Evolutionary conservation across 1,139 yeast species (phyloP).

Genomic region (Yamadazyma songkhlaensis): DNA sequence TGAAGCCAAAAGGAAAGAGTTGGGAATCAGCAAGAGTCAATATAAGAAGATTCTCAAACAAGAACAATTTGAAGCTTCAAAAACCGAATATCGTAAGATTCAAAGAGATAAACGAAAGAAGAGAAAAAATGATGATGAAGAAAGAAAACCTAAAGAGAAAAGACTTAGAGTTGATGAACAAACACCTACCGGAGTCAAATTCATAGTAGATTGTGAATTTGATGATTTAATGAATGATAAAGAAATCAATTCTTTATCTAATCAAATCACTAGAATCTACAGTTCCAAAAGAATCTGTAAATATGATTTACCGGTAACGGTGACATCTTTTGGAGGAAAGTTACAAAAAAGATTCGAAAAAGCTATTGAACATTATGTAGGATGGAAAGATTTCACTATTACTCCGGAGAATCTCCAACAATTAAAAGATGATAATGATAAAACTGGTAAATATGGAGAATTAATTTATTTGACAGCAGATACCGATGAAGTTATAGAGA

Average conservation of each 20-base stretch:
- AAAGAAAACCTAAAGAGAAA: constrained; percentile 22
- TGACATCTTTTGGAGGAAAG: constrained; percentile 54
- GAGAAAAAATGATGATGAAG: constrained; percentile 15
- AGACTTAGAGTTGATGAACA: constrained; percentile 40
- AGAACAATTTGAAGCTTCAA: constrained; percentile 61
- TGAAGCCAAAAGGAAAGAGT: constrained; percentile 11
- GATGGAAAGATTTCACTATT: constrained; percentile 67
- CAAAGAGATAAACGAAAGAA: constrained; percentile 55
- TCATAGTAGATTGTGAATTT: constrained; percentile 83
- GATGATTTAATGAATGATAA: constrained; percentile 83
- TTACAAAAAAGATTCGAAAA: constrained; percentile 68
- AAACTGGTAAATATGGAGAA: constrained; percentile 23
- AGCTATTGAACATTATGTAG: constrained; percentile 53
- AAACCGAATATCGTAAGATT: constrained; percentile 52
- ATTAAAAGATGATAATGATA: constrained; percentile 19
- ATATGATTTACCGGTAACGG: constrained; percentile 55
- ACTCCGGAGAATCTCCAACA: constrained; percentile 44
- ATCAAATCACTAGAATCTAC: constrained; percentile 81
- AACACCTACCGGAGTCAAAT: constrained; percentile 42
- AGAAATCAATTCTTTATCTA: constrained; percentile 74
- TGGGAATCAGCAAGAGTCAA: constrained; percentile 55
- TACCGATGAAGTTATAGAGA: constrained; percentile 62
- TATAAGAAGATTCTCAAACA: constrained; percentile 71
- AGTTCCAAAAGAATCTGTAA: constrained; percentile 68
- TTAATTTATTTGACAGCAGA: constrained; percentile 83